Percentiles rank a stretch among this genome's conserved stretches.
These are phyloP conservation scores for Biscogniauxia mediterranea DNA, from an alignment of 2,329 filamentous ascomycete genomes.

Conservation along the genomic window DNA sequence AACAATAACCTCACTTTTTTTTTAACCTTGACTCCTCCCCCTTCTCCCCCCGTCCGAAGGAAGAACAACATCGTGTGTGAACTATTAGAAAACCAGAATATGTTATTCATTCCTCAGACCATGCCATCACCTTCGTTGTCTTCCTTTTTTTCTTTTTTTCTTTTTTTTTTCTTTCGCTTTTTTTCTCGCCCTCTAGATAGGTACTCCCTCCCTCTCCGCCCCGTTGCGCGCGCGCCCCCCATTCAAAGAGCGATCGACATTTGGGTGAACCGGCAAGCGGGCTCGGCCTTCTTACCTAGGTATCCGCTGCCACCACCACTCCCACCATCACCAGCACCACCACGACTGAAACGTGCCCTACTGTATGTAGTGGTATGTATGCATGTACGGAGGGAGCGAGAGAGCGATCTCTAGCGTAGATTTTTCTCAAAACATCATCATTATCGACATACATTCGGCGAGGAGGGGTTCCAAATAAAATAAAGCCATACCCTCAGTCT, in stretches of 20 bases:
- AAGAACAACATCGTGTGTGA: neutral
- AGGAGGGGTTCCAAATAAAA: neutral
- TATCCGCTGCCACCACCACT: neutral
- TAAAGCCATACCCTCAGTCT: neutral
- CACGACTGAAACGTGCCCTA: neutral
- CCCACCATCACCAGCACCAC: no score
- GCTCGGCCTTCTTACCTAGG: neutral
- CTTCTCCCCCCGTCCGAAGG: neutral
- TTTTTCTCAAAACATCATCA: neutral
- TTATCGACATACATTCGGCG: neutral
- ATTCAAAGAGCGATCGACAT: neutral
- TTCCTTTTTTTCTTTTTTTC: neutral
- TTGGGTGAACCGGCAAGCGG: neutral
- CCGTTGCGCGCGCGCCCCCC: no score
- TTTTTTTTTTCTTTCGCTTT: no score
- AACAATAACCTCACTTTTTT: neutral
- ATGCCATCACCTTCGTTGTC: no score
- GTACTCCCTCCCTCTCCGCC: no score
- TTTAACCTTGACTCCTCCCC: no score
- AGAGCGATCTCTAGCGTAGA: neutral
- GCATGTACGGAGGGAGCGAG: no score
- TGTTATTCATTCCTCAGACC: neutral
- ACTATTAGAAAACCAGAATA: neutral
- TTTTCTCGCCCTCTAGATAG: neutral
- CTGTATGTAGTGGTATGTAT: no score